Conservation (phyloP, 2,329 filamentous ascomycete species). For the Periconia digitata region DNA sequence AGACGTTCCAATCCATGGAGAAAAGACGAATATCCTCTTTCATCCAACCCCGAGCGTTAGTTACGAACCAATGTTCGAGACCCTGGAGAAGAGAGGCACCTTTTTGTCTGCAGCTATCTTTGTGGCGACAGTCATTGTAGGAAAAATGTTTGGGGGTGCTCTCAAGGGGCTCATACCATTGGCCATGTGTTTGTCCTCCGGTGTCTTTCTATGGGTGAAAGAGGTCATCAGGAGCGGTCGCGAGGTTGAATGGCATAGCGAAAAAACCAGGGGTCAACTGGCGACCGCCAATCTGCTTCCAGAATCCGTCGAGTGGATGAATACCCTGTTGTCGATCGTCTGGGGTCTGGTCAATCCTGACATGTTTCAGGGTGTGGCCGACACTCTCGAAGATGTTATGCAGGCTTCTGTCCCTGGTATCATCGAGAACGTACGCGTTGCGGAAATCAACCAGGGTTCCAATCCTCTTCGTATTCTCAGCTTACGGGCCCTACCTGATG, state of each 20-base stretch:
- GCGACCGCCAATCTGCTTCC: conserved; percentile 87
- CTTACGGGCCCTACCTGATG: conserved; percentile 80
- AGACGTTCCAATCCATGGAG: conserved; percentile 92
- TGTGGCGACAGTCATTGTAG: conserved; percentile 72
- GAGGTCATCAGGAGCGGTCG: conserved; percentile 80
- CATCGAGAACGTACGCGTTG: conserved; percentile 92
- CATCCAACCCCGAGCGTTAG: conserved; percentile 89
- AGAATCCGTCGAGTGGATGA: conserved; percentile 93
- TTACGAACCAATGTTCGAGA: conserved; percentile 83
- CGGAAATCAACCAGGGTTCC: conserved; percentile 90
- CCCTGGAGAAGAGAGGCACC: conserved; percentile 74
- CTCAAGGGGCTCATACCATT: conserved; percentile 77
- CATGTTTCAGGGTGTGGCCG: conserved; percentile 89
- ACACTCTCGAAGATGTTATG: conserved; percentile 95
- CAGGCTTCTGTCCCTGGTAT: conserved; percentile 88
- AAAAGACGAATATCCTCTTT: conserved; percentile 95
- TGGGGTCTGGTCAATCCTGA: conserved; percentile 95
- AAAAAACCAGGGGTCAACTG: conserved; percentile 80
- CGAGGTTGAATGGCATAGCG: conserved; percentile 84
- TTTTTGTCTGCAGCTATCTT: conserved; percentile 71
- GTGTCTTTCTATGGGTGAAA: conserved; percentile 86
- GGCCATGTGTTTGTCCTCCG: conserved; percentile 70
- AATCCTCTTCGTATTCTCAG: conserved; percentile 89
- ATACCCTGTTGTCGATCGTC: conserved; percentile 77
- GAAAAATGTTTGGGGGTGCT: conserved; percentile 76